phyloP scores from a whole-genome alignment of 1,284 basidiomycete species.

The Volvariella volvacea region DNA sequence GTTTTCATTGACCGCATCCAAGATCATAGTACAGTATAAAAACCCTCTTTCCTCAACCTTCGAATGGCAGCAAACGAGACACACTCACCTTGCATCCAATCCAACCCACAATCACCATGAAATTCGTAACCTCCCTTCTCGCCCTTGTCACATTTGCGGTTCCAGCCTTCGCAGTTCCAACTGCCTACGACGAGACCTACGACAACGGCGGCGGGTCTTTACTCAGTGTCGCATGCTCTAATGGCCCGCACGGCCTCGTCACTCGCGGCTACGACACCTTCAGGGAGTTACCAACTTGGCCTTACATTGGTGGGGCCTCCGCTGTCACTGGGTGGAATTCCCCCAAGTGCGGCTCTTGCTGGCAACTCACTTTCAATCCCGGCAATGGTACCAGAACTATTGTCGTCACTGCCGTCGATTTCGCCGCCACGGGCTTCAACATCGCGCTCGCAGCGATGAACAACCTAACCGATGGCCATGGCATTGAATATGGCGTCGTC shows the following conservation, averaged over 20 bases:
- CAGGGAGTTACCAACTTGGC: slow-evolving; percentile 39
- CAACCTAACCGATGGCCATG: slow-evolving; percentile 24
- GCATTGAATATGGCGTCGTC: slow-evolving; percentile 21
- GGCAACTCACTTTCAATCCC: slow-evolving; percentile 32
- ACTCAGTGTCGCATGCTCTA: slow-evolving; percentile 38
- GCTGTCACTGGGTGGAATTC: slow-evolving; percentile 36
- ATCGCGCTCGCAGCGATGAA: slow-evolving; percentile 29
- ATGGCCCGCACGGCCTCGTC: slow-evolving; percentile 37
- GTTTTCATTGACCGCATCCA: too few relatives aligned
- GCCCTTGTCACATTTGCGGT: slow-evolving; percentile 3
- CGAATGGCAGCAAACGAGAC: too few relatives aligned
- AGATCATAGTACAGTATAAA: too few relatives aligned
- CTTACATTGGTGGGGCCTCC: slow-evolving; percentile 42
- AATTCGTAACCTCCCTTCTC: not conserved
- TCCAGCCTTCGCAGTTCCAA: slow-evolving; percentile 10
- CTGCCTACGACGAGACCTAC: slow-evolving; percentile 36
- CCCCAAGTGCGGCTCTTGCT: slow-evolving; percentile 38
- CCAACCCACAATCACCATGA: not conserved
- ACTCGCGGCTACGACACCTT: slow-evolving; percentile 39
- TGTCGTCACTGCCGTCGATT: slow-evolving; percentile 35
- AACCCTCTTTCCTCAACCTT: too few relatives aligned
- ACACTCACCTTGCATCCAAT: too few relatives aligned
- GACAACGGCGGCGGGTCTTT: slow-evolving; percentile 28
- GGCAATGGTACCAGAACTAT: slow-evolving; percentile 19
- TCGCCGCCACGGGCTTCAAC: slow-evolving; percentile 30